Percentiles rank a stretch among this genome's conserved stretches.
These are phyloP conservation scores for Hapsidospora chrysogenum DNA, from an alignment of 495 filamentous ascomycete genomes.

Conservation along the genomic window DNA sequence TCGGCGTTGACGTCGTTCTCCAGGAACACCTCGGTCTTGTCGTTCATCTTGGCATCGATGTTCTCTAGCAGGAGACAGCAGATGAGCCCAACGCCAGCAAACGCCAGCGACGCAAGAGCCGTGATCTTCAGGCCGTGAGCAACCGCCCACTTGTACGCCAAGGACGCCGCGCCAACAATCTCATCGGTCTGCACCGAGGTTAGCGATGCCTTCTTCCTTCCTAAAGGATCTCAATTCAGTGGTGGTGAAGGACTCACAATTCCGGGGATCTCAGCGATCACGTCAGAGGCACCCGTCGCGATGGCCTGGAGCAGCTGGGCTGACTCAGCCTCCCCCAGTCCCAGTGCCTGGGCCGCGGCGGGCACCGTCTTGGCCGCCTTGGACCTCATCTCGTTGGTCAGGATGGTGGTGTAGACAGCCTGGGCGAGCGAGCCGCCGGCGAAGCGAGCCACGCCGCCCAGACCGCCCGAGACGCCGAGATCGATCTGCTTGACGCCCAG, in stretches of 20 bases:
- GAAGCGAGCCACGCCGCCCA: conserved; percentile 12
- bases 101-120: conserved; percentile 11
- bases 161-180: conserved; percentile 11
- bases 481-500: conserved; percentile 11
- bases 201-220: background rate
- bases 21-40: conserved; percentile 15
- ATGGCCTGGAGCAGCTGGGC: conserved; percentile 12
- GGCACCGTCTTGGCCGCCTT: conserved; percentile 9
- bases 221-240: too few relatives aligned
- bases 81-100: conserved; percentile 13
- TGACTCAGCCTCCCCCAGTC: conserved; percentile 7
- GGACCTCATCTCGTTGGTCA: conserved; percentile 12
- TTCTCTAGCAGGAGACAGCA: conserved; percentile 13
- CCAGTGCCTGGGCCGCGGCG: conserved; percentile 11
- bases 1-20: conserved; percentile 18
- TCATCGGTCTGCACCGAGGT: conserved; percentile 3
- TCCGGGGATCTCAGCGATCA: conserved; percentile 12
- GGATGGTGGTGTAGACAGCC: conserved; percentile 15
- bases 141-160: conserved; percentile 15
- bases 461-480: conserved; percentile 11
- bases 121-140: conserved; percentile 14
- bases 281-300: conserved; percentile 9
- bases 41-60: conserved; percentile 15
- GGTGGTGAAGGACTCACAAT: conserved; percentile 4
- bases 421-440: conserved; percentile 13